A percentile compares a stretch with the other conserved stretches of the same genome.
These are phyloP conservation scores for Candida piceae DNA, from an alignment of 805 yeast genomes.

Conservation along the genomic window DNA sequence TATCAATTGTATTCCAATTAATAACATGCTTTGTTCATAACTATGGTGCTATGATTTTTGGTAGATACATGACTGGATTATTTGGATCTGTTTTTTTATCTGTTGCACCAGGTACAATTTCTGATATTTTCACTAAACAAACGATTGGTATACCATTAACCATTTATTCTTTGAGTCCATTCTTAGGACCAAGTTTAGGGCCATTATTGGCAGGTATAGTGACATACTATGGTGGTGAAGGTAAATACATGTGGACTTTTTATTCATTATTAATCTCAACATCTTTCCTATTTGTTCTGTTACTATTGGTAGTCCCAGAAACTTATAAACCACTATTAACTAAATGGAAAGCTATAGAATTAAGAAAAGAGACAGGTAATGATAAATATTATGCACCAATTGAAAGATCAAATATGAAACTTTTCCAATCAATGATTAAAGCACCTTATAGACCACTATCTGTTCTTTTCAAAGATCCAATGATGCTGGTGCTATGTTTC, in stretches of 20 bases:
- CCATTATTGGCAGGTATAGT: constrained; percentile 59
- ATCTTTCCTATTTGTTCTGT: constrained; percentile 16
- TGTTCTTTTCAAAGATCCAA: constrained; percentile 46
- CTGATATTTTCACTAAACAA: constrained; percentile 60
- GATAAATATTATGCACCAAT: constrained; percentile 35
- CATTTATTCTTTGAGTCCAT: constrained; percentile 57
- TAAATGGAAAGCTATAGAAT: constrained; percentile 44
- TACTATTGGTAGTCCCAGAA: constrained; percentile 26
- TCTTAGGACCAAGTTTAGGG: constrained; percentile 66
- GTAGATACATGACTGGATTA: constrained; percentile 64
- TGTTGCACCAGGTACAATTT: constrained; percentile 72
- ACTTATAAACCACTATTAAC: constrained; percentile 51
- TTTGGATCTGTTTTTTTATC: constrained; percentile 72
- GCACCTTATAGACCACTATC: constrained; percentile 51
- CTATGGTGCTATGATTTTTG: constrained; percentile 57
- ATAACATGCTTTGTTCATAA: constrained; percentile 54
- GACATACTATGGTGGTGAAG: constrained; percentile 44
- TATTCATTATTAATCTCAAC: constrained; percentile 58
- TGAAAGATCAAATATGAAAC: constrained; percentile 33
- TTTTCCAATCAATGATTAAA: constrained; percentile 34
- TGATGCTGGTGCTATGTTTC: constrained; percentile 48
- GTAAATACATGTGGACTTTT: constrained; percentile 66
- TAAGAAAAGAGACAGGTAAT: constrained; percentile 41
- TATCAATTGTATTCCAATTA: constrained; percentile 45
- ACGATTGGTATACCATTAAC: constrained; percentile 69